A percentile compares a stretch with the other conserved stretches of the same genome.
phyloP scores from a whole-genome alignment of 83 land plant species.

The Picea engelmannii region DNA sequence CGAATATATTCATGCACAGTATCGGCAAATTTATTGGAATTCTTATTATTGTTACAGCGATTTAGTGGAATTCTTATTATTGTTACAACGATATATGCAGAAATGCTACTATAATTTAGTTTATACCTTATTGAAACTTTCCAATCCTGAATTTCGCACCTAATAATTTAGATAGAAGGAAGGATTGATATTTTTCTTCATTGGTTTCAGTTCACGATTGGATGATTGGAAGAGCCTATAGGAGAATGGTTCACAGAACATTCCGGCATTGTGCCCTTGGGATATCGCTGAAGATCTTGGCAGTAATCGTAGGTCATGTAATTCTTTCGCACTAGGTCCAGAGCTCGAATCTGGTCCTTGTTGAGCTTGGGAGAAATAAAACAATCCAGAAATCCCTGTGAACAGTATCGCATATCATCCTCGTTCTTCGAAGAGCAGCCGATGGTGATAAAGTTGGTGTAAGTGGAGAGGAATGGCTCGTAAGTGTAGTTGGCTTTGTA shows the following conservation, averaged over 20 bases:
- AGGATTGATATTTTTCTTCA: no score
- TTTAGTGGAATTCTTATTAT: no score
- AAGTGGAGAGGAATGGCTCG: slow-evolving; percentile 16
- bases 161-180: no score
- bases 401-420: not conserved
- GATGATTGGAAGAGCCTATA: no score
- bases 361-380: not conserved
- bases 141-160: no score
- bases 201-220: no score
- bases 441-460: slow-evolving; percentile 10
- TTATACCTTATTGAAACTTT: no score
- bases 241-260: not conserved
- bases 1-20: no score
- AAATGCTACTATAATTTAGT: no score
- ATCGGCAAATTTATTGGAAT: no score
- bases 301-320: slow-evolving; percentile 35
- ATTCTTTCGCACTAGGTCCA: slow-evolving; percentile 20
- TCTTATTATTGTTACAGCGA: no score
- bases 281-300: slow-evolving; percentile 16
- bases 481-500: slow-evolving; percentile 19
- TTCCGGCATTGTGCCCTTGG: slow-evolving; percentile 19
- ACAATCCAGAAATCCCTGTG: not conserved
- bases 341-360: not conserved
- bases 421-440: slow-evolving; percentile 9
- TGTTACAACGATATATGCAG: no score